Conservation (phyloP, 2,329 filamentous ascomycete genomes). For the Tolypocladium endophyticum region DNA sequence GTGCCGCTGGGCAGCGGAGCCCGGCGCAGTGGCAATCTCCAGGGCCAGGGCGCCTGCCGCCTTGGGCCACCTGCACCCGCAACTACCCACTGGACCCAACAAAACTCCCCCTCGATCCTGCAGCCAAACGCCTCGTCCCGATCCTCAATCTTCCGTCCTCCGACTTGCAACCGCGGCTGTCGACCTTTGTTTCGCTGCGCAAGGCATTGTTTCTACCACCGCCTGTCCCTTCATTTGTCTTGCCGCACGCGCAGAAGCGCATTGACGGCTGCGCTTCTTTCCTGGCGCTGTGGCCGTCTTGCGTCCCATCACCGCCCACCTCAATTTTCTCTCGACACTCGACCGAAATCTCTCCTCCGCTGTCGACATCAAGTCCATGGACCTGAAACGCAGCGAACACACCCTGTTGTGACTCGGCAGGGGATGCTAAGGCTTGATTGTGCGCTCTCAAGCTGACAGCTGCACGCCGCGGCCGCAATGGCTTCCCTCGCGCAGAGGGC, state of each 20-base stretch:
- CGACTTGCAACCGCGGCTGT: not conserved
- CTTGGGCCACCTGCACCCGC: not conserved
- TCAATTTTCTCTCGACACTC: not conserved
- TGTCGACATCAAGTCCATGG: not conserved
- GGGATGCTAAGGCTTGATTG: slow-evolving; percentile 4
- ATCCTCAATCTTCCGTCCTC: not conserved
- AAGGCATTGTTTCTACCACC: not conserved
- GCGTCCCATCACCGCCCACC: not conserved
- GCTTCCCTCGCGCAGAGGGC: slow-evolving; percentile 9
- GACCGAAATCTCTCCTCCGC: not conserved
- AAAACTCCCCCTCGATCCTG: not conserved
- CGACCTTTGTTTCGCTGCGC: not conserved
- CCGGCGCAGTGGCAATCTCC: too few species aligned
- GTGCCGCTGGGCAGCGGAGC: too few species aligned
- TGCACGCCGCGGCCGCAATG: slow-evolving; percentile 8
- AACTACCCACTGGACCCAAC: not conserved
- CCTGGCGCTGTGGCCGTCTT: not conserved
- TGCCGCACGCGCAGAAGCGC: not conserved
- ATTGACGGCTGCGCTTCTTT: not conserved
- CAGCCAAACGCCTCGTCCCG: not conserved
- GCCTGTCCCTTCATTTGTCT: not conserved
- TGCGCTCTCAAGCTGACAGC: slow-evolving; percentile 1
- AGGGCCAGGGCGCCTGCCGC: not conserved
- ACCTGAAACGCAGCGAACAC: not conserved
- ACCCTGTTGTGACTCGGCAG: slow-evolving; percentile 3